phyloP scores from a whole-genome alignment of 495 filamentous ascomycete genomes.

The Tetracladium setigerum region DNA sequence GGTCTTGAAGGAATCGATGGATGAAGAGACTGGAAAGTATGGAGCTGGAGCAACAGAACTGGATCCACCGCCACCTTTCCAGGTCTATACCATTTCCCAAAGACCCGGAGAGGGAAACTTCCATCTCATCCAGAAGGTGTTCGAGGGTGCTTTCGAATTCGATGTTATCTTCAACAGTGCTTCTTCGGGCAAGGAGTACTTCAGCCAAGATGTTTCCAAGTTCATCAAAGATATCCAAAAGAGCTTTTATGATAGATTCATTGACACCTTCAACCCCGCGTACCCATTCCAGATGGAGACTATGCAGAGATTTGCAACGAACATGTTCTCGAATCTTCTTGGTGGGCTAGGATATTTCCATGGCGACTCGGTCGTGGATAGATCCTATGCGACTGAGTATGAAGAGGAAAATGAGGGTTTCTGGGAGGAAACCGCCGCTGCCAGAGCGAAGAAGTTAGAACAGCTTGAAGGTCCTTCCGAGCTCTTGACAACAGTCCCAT shows the following conservation, averaged over 20 bases:
- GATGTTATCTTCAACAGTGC: constrained; percentile 85
- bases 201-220: constrained; percentile 59
- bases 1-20: constrained; percentile 69
- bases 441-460: constrained; percentile 56
- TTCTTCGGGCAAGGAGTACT: constrained; percentile 50
- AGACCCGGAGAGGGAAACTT: constrained; percentile 66
- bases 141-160: constrained; percentile 88
- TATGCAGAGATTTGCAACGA: constrained; percentile 74
- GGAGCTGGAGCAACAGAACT: constrained; percentile 40
- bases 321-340: constrained; percentile 89
- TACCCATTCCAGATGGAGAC: constrained; percentile 66
- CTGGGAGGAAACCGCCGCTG: constrained; percentile 80
- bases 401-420: constrained; percentile 96
- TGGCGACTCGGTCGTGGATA: constrained; percentile 78
- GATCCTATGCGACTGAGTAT: constrained; percentile 83
- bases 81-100: constrained; percentile 74
- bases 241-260: constrained; percentile 67
- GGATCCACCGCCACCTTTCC: constrained; percentile 70
- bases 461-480: constrained; percentile 76
- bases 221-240: constrained; percentile 58
- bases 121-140: constrained; percentile 88
- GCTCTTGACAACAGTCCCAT: constrained; percentile 89
- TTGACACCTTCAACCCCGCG: constrained; percentile 62
- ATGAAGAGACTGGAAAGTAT: constrained; percentile 59
- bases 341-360: constrained; percentile 96